phyloP scores from a whole-genome alignment of 805 yeast species.

The Kodamaea leandrae region DNA sequence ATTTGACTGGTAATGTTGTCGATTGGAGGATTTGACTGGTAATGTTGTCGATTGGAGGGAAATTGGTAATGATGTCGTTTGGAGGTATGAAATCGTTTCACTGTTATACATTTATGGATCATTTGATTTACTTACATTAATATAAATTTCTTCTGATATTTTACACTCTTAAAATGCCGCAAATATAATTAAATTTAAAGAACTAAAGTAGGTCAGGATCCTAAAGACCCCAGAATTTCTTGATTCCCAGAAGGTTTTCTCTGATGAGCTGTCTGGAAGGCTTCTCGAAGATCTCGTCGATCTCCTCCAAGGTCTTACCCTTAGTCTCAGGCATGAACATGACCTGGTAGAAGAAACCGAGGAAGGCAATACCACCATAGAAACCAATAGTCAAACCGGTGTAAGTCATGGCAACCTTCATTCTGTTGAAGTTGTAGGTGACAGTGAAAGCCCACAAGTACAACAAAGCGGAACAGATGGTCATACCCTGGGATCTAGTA shows the following conservation, averaged over 20 bases:
- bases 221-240: constrained; percentile 16
- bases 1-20: too few relatives aligned
- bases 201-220: too few relatives aligned
- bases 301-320: constrained; percentile 76
- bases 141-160: too few relatives aligned
- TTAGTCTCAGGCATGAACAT: constrained; percentile 75
- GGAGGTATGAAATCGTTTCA: too few relatives aligned
- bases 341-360: constrained; percentile 60
- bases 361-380: constrained; percentile 65
- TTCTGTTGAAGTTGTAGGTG: constrained; percentile 68
- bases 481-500: constrained; percentile 72
- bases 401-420: constrained; percentile 53
- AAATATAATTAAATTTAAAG: too few relatives aligned
- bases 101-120: too few relatives aligned
- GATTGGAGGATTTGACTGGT: too few relatives aligned
- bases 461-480: constrained; percentile 73
- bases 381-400: constrained; percentile 67
- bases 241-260: constrained; percentile 32
- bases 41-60: too few relatives aligned
- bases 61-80: too few relatives aligned
- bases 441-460: constrained; percentile 77
- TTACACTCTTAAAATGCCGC: too few relatives aligned
- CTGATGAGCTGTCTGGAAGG: constrained; percentile 41
- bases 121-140: too few relatives aligned
- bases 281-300: constrained; percentile 61